Percentiles rank a stretch among this genome's conserved stretches.
Conservation (phyloP, 2,329 filamentous ascomycete genomes). For the Falciphora oryzae region DNA sequence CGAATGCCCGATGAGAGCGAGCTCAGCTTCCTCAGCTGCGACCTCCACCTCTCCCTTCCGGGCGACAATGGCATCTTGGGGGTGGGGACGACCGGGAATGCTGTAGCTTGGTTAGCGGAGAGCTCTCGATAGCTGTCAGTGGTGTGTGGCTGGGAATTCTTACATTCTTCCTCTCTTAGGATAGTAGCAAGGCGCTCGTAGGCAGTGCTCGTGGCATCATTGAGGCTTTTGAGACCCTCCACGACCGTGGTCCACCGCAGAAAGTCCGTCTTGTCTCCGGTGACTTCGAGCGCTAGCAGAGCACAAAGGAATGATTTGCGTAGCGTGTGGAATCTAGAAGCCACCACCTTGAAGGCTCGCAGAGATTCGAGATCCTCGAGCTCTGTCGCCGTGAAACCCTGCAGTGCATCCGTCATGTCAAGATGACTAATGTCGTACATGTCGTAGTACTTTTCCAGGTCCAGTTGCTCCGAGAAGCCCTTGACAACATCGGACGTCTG, state of each 20-base stretch:
- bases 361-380: slow-evolving; percentile 74
- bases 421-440: slow-evolving; percentile 74
- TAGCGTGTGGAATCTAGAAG: slow-evolving; percentile 72
- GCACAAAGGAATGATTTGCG: slow-evolving; percentile 84
- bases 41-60: slow-evolving; percentile 75
- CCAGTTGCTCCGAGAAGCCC: slow-evolving; percentile 68
- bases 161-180: slow-evolving; percentile 74
- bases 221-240: slow-evolving; percentile 65
- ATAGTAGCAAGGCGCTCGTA: slow-evolving; percentile 63
- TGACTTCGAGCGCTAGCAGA: slow-evolving; percentile 79
- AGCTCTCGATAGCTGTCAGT: not conserved
- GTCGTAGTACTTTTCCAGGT: slow-evolving; percentile 89
- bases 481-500: slow-evolving; percentile 64
- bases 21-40: slow-evolving; percentile 82
- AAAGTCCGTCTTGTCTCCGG: slow-evolving; percentile 71
- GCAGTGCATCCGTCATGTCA: slow-evolving; percentile 65
- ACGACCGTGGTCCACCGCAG: slow-evolving; percentile 72
- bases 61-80: slow-evolving; percentile 61
- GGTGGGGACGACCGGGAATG: slow-evolving; percentile 47
- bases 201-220: slow-evolving; percentile 53
- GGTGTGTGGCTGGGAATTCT: slow-evolving; percentile 26
- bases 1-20: slow-evolving; percentile 86
- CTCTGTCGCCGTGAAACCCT: slow-evolving; percentile 48
- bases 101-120: slow-evolving; percentile 25
- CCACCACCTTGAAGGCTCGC: slow-evolving; percentile 73